Conservation (phyloP, 2,329 filamentous ascomycete species). For the Shiraia sp. region DNA sequence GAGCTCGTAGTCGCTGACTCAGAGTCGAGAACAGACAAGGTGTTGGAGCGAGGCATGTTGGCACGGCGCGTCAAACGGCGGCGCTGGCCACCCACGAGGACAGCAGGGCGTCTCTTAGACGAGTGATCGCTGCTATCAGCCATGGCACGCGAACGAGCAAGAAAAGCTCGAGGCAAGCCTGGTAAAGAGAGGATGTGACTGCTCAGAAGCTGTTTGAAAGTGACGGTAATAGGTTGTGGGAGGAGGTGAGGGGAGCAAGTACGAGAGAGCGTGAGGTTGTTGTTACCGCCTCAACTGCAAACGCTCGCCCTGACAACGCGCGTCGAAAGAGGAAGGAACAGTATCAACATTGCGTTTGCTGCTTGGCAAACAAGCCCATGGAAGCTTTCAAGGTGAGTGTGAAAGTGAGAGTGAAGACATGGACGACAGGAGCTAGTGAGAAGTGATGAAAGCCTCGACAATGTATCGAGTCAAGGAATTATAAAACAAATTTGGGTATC, state of each 20-base stretch:
- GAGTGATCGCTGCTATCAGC: conserved; percentile 3
- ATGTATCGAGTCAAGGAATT: background rate
- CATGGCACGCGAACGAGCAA: conserved; percentile 2
- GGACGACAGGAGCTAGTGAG: background rate
- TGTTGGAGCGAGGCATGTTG: conserved; percentile 16
- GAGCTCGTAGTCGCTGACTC: conserved; percentile 5
- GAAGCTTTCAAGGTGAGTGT: background rate
- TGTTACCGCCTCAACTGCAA: conserved; percentile 16
- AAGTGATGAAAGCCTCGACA: background rate
- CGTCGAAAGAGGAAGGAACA: conserved; percentile 9
- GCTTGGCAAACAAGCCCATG: too few species aligned
- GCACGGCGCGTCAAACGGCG: conserved; percentile 24
- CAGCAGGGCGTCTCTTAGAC: conserved; percentile 6
- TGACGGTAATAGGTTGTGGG: background rate
- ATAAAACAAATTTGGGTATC: background rate
- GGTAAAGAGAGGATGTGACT: background rate
- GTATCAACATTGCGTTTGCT: conserved; percentile 12
- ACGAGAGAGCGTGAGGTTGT: conserved; percentile 5
- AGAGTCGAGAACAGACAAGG: conserved; percentile 13
- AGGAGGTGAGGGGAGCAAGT: background rate
- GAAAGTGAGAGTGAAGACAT: conserved; percentile 1
- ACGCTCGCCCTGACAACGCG: conserved; percentile 8
- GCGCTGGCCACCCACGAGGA: conserved; percentile 18
- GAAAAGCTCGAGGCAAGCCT: background rate
- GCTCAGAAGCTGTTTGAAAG: background rate